Conservation (phyloP, 2,329 filamentous ascomycete species). For the Nannizziopsis barbatae region DNA sequence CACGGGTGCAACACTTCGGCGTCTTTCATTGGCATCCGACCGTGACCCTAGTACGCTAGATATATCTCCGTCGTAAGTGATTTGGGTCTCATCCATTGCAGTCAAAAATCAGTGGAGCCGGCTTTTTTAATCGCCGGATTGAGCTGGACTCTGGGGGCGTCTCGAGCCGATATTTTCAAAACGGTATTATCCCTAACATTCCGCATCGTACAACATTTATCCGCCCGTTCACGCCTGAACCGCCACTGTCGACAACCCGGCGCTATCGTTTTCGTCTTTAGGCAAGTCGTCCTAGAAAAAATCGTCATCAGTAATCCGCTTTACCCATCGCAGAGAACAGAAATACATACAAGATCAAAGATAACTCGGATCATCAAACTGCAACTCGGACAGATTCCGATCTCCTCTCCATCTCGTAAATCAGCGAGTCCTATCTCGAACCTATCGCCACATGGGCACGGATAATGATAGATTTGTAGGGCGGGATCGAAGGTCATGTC, state of each 20-base stretch:
- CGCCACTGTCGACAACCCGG: constrained; percentile 24
- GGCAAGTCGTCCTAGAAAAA: constrained; percentile 41
- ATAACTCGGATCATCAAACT: constrained; percentile 95
- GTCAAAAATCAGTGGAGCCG: no score
- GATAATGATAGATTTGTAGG: constrained; percentile 85
- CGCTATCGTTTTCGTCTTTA: constrained; percentile 29
- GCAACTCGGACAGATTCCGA: constrained; percentile 95
- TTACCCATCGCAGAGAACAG: no score
- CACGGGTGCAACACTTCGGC: no score
- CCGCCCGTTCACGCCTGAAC: constrained; percentile 29
- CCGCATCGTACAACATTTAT: background rate
- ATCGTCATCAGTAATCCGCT: background rate
- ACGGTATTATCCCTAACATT: background rate
- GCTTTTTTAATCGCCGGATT: no score
- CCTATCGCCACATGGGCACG: constrained; percentile 91
- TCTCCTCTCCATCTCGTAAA: constrained; percentile 77
- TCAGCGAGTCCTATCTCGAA: constrained; percentile 85
- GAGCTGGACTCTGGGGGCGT: no score
- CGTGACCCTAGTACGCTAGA: no score
- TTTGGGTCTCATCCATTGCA: no score
- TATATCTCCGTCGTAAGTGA: no score
- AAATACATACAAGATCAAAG: constrained; percentile 60
- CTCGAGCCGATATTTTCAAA: no score
- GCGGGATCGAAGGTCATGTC: constrained; percentile 85
- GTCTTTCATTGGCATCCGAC: no score